Base-by-base conservation (phyloP, 176 grass and related monocot species). In the Rhynchospora tenuis region DNA sequence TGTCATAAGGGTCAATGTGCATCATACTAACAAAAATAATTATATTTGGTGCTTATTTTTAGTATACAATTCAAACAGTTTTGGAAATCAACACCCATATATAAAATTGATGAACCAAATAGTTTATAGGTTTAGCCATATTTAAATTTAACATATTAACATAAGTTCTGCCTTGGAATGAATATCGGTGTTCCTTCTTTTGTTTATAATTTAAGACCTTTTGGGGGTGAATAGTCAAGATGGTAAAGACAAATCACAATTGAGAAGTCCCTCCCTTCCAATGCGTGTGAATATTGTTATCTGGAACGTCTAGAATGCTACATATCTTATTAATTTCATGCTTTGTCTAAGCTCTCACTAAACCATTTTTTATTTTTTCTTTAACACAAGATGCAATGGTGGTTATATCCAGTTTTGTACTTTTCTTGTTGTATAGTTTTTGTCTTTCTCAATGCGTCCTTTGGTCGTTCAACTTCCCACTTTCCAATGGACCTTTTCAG, bases 1-100 rank as follows among this genome's bases (percentile, higher is more conserved):
- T 15, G 16, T 67, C 13, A 43, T 7, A 38, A 17, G 31, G 33
- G 33, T 38, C 33, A 38, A 51, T 12, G 11, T 51, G 48, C 48
- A 71, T 71, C 19, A 71, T 20, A 70, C 17, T 71, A 17, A 66
- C 63, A 17, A 17, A 64, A 66, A 29, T 65, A 12, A 66, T 31
- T 13, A 66, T 13, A 66, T 61, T 61, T 61, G 28, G 22, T 66
- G 9, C 31, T 42, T 44, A 13, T 22, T 22, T 47, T 71, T 11
- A 9, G 44, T 71, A 5, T 2, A 16, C 42, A 71, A 31, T 3
- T 71, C 7, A 22, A 47, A 42, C 12, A 19, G 14, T 47, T 47
- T 71, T 71, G 67, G 17, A 71, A 71, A 44, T 75, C 72, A 54
- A 29, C 48, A 27, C 52, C 14, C 24, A 73, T 73, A 73, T 73